A percentile compares a stretch with the other conserved stretches of the same genome.
Conservation (phyloP, 2,329 filamentous ascomycete species). For the Diaporthe vexans region DNA sequence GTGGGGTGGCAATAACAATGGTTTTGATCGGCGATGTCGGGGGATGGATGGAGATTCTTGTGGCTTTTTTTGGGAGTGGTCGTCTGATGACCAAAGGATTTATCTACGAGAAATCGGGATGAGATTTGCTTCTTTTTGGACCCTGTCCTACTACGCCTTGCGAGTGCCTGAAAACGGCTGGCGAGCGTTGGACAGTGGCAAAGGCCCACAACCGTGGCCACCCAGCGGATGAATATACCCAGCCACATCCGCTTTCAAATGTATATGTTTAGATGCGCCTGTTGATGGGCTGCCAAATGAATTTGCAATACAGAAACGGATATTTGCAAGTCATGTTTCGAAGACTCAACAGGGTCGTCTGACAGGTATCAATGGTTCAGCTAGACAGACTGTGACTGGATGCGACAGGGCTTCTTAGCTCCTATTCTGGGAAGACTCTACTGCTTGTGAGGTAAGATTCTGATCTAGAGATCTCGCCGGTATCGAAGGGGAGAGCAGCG, state of each 20-base stretch:
- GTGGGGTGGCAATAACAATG: conserved; percentile 24
- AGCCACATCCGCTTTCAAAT: conserved; percentile 11
- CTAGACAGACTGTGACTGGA: too few relatives aligned
- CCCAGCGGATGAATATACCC: conserved; percentile 28
- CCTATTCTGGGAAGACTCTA: too few relatives aligned
- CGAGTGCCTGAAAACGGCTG: not conserved
- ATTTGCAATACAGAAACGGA: not conserved
- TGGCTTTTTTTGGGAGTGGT: not conserved
- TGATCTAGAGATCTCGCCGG: too few relatives aligned
- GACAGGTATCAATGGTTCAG: too few relatives aligned
- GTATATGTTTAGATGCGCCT: conserved; percentile 7
- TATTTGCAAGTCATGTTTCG: not conserved
- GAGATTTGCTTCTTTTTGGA: not conserved
- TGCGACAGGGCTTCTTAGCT: too few relatives aligned
- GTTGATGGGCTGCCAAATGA: not conserved
- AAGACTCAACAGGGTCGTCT: not conserved
- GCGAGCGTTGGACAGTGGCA: not conserved
- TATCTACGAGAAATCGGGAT: not conserved
- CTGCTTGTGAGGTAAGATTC: too few relatives aligned
- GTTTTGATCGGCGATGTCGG: not conserved
- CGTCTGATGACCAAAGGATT: not conserved
- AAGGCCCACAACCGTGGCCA: not conserved
- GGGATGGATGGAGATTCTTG: too few relatives aligned
- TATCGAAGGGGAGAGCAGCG: too few relatives aligned
- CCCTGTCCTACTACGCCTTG: not conserved